Conservation (phyloP, 176 grass and related monocot species). For the Elaeis guineensis region DNA sequence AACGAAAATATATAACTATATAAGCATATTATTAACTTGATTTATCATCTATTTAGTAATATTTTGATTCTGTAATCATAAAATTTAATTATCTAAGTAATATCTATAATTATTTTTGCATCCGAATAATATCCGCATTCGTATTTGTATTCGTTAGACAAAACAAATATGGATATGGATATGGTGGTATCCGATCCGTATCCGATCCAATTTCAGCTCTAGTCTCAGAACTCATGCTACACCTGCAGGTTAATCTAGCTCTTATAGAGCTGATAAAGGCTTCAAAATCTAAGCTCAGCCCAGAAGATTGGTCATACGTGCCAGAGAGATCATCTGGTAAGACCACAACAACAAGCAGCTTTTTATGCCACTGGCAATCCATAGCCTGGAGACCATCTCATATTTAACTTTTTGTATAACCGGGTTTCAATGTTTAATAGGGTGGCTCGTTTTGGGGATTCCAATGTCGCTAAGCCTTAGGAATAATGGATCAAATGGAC, state of each 20-base stretch:
- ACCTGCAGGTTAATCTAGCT: conserved; percentile 62
- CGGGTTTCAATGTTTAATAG: conserved; percentile 19
- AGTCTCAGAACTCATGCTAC: conserved; percentile 4
- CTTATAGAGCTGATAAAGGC: conserved; percentile 79
- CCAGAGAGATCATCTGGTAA: conserved; percentile 61
- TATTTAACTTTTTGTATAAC: conserved; percentile 20
- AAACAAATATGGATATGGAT: no score
- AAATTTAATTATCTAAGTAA: no score
- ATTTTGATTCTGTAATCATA: no score
- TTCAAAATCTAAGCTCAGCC: conserved; percentile 40
- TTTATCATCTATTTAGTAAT: no score
- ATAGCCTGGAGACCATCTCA: not conserved
- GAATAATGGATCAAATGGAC: conserved; percentile 42
- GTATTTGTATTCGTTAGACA: no score
- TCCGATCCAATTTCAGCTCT: no score
- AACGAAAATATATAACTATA: no score
- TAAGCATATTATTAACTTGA: no score
- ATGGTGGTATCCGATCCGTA: no score
- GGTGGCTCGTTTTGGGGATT: conserved; percentile 38
- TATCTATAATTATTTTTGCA: no score
- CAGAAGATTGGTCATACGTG: conserved; percentile 61
- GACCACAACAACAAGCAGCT: conserved; percentile 4
- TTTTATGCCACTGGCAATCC: not conserved
- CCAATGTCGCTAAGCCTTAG: conserved; percentile 33
- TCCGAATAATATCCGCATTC: no score